A percentile compares a stretch with the other conserved stretches of the same genome.
Evolutionary conservation across 1,284 basidiomycete genomes (phyloP).

Genomic region (Ceratobasidium sp.): DNA sequence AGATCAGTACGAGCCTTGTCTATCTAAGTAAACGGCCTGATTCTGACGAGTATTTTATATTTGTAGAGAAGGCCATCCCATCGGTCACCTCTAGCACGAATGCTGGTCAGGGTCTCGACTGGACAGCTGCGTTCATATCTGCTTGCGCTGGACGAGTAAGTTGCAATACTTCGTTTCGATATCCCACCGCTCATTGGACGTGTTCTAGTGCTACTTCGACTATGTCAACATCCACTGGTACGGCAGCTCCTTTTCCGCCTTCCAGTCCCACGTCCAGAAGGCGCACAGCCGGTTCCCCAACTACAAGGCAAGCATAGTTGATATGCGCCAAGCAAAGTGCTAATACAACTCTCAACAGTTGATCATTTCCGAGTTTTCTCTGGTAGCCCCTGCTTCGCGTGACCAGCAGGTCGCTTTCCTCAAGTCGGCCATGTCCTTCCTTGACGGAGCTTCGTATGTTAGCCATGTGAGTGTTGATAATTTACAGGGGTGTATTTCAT

Average conservation of each 20-base stretch:
- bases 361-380: constrained; percentile 35
- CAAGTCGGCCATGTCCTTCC: constrained; percentile 28
- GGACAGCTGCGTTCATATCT: constrained; percentile 29
- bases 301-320: constrained; percentile 1
- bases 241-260: constrained; percentile 25
- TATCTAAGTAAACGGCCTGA: background rate
- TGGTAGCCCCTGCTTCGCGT: constrained; percentile 13
- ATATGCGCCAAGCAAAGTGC: no score
- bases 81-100: constrained; percentile 19
- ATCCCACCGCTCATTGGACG: background rate
- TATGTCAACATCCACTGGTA: constrained; percentile 39
- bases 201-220: constrained; percentile 37
- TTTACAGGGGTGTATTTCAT: background rate
- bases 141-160: constrained; percentile 28
- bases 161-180: background rate
- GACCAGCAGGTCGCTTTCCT: constrained; percentile 34
- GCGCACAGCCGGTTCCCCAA: constrained; percentile 35
- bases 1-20: constrained; percentile 7
- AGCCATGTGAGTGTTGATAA: background rate
- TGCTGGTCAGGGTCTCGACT: constrained; percentile 33
- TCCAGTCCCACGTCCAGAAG: constrained; percentile 33
- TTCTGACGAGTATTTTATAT: background rate
- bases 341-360: background rate
- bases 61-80: constrained; percentile 29
- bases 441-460: constrained; percentile 33